phyloP scores from a whole-genome alignment of 2,329 filamentous ascomycete genomes.

The Fusarium pininemorale region DNA sequence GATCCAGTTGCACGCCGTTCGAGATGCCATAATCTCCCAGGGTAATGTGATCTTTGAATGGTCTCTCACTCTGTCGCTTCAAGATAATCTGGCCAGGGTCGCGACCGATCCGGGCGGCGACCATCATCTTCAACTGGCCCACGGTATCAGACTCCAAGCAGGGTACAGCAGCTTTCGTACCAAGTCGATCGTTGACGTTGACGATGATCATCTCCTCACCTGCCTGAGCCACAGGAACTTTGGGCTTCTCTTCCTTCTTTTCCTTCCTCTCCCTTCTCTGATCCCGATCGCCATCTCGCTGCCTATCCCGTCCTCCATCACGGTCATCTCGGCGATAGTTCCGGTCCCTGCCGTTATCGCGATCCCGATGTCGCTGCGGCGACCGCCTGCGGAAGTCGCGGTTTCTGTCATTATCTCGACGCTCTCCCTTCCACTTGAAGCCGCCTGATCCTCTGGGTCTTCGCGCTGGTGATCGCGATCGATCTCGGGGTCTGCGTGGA shows the following conservation, averaged over 20 bases:
- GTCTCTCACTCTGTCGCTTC: conserved; percentile 89
- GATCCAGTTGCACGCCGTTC: conserved; percentile 79
- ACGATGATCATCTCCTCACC: conserved; percentile 91
- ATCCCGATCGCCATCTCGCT: conserved; percentile 23
- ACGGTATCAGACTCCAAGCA: conserved; percentile 87
- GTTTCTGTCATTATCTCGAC: conserved; percentile 32
- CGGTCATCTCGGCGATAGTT: conserved; percentile 35
- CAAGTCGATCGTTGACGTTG: conserved; percentile 92
- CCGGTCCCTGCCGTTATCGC: conserved; percentile 29
- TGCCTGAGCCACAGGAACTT: conserved; percentile 42
- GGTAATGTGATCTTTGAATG: conserved; percentile 90
- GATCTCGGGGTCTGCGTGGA: conserved; percentile 33
- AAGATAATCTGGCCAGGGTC: conserved; percentile 91
- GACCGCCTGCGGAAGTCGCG: conserved; percentile 40
- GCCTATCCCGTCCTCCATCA: conserved; percentile 32
- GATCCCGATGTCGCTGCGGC: conserved; percentile 33
- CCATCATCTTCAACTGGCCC: conserved; percentile 88
- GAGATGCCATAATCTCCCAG: conserved; percentile 94
- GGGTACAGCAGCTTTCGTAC: conserved; percentile 93
- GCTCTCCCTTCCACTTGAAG: conserved; percentile 42
- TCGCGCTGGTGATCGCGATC: conserved; percentile 36
- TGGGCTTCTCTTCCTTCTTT: conserved; percentile 51
- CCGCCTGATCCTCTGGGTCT: conserved; percentile 38
- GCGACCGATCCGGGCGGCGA: conserved; percentile 87
- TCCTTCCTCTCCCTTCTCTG: conserved; percentile 48